These are phyloP conservation scores for Serendipita sp. DNA, from an alignment of 768 basidiomycete species.

Conservation along the genomic window DNA sequence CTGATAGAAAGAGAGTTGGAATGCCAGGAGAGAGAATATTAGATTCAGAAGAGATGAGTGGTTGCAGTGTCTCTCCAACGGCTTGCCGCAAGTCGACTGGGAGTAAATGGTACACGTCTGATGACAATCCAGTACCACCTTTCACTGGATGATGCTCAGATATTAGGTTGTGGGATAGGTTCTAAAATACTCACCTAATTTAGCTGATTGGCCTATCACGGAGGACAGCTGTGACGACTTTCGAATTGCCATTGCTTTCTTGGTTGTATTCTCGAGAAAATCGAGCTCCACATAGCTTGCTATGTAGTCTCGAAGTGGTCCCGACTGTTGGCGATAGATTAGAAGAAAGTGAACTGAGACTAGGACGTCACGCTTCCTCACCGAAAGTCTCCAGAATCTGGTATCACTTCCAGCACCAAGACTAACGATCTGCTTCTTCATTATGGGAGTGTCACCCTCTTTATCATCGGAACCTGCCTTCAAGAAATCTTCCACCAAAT, in stretches of 20 bases:
- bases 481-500: constrained; percentile 53
- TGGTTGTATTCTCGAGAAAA: constrained; percentile 68
- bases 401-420: constrained; percentile 93
- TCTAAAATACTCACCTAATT: constrained; percentile 12
- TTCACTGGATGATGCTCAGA: constrained; percentile 25
- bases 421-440: constrained; percentile 66
- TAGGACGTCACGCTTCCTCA: constrained; percentile 26
- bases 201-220: constrained; percentile 30
- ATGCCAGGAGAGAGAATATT: constrained; percentile 35
- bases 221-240: constrained; percentile 43
- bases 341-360: background rate
- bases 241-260: constrained; percentile 67
- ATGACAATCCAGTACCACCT: constrained; percentile 44
- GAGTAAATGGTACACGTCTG: constrained; percentile 49
- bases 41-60: constrained; percentile 20
- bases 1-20: constrained; percentile 78
- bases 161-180: background rate
- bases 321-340: constrained; percentile 29
- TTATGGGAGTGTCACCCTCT: too few species aligned
- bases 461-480: constrained; percentile 25
- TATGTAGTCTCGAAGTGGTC: constrained; percentile 33
- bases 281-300: constrained; percentile 74
- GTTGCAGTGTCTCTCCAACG: constrained; percentile 33
- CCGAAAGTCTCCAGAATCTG: constrained; percentile 80
- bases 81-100: constrained; percentile 59